Evolutionary conservation across 2,329 filamentous ascomycete species (phyloP).

Genomic region (Sporothrix variecibatus): DNA sequence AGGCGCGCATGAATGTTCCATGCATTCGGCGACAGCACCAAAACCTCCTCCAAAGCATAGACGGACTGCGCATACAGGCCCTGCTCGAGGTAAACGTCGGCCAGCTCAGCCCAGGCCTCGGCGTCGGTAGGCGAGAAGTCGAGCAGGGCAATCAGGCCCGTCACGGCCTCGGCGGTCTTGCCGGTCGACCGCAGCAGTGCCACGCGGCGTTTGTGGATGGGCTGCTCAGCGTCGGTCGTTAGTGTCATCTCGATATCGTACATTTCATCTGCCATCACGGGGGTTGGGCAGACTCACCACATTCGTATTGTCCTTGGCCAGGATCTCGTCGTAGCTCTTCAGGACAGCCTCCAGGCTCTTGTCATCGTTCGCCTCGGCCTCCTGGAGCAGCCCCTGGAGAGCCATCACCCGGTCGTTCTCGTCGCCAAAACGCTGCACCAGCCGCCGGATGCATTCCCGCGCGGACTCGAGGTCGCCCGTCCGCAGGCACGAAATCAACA

Average conservation of each 20-base stretch:
- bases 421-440: slow-evolving; percentile 78
- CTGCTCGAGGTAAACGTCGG: slow-evolving; percentile 80
- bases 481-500: slow-evolving; percentile 79
- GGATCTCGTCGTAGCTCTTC: slow-evolving; percentile 73
- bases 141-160: slow-evolving; percentile 71
- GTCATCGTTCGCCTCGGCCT: slow-evolving; percentile 71
- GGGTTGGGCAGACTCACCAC: slow-evolving; percentile 59
- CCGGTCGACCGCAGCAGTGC: slow-evolving; percentile 76
- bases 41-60: slow-evolving; percentile 85
- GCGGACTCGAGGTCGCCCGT: slow-evolving; percentile 82
- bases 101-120: slow-evolving; percentile 90
- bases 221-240: slow-evolving; percentile 49
- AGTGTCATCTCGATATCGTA: background rate
- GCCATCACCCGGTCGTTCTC: slow-evolving; percentile 86
- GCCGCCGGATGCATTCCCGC: slow-evolving; percentile 69
- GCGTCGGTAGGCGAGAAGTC: slow-evolving; percentile 86
- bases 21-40: slow-evolving; percentile 83
- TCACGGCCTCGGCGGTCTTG: slow-evolving; percentile 70
- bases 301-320: slow-evolving; percentile 75
- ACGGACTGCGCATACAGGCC: slow-evolving; percentile 81
- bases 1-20: slow-evolving; percentile 95
- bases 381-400: slow-evolving; percentile 77
- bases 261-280: background rate
- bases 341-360: slow-evolving; percentile 69
- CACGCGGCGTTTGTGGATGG: slow-evolving; percentile 80